Conservation (phyloP, 108 stramenopile species). For the Skeletonema marinoi region DNA sequence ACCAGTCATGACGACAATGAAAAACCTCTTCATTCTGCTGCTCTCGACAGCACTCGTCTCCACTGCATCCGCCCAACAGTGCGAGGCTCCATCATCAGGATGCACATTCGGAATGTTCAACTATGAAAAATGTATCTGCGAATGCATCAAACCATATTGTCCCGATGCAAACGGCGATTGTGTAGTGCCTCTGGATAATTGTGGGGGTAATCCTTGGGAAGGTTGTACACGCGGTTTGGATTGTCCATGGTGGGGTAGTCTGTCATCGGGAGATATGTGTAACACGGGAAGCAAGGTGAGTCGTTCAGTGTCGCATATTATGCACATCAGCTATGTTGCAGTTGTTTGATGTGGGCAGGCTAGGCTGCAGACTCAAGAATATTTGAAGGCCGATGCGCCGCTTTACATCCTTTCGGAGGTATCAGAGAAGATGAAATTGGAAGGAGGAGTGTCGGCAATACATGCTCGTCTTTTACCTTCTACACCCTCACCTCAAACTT, state of each 20-base stretch:
- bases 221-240: conserved; percentile 24
- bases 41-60: neutral
- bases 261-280: conserved; percentile 15
- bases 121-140: conserved; percentile 23
- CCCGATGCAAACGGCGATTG: conserved; percentile 26
- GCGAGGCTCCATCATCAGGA: neutral
- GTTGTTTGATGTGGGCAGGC: neutral
- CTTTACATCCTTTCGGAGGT: no score
- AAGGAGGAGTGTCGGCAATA: no score
- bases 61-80: neutral
- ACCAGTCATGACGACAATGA: neutral
- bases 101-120: conserved; percentile 20
- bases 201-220: conserved; percentile 34
- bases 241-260: conserved; percentile 44
- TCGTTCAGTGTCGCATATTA: neutral
- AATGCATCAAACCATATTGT: conserved; percentile 36
- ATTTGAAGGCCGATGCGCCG: no score
- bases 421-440: no score
- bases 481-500: no score
- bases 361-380: no score
- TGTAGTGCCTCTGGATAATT: conserved; percentile 1
- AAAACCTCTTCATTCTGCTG: neutral
- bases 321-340: neutral
- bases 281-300: conserved; percentile 25
- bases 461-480: no score